A percentile compares a stretch with the other conserved stretches of the same genome.
Conservation (phyloP, 2,329 filamentous ascomycete genomes). For the Tothia fuscella region DNA sequence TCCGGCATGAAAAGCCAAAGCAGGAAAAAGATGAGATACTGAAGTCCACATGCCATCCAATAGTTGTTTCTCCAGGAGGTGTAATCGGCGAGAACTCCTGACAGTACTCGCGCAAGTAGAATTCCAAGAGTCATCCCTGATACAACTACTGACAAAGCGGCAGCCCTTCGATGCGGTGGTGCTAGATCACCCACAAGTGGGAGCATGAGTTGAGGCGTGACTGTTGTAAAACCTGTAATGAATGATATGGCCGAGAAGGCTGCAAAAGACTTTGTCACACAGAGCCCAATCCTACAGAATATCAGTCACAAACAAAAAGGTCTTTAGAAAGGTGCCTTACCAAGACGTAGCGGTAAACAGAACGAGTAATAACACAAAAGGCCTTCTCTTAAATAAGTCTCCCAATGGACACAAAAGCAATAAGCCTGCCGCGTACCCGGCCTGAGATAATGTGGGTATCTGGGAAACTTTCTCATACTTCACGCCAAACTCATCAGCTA, state of each 20-base stretch:
- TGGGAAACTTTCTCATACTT: slow-evolving; percentile 53
- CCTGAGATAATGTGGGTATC: slow-evolving; percentile 67
- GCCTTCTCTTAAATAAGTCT: slow-evolving; percentile 53
- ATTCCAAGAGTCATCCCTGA: slow-evolving; percentile 66
- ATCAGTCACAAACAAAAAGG: not conserved
- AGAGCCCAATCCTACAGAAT: slow-evolving; percentile 51
- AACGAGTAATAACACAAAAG: slow-evolving; percentile 56
- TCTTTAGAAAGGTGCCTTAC: slow-evolving; percentile 30
- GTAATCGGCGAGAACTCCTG: slow-evolving; percentile 63
- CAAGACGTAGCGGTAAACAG: slow-evolving; percentile 55
- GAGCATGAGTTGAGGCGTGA: slow-evolving; percentile 65
- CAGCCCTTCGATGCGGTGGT: slow-evolving; percentile 53
- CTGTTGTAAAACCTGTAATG: slow-evolving; percentile 62
- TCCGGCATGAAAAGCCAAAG: slow-evolving; percentile 69
- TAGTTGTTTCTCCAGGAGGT: slow-evolving; percentile 67
- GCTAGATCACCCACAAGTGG: slow-evolving; percentile 71
- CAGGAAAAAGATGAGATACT: slow-evolving; percentile 52
- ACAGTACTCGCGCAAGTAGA: slow-evolving; percentile 61
- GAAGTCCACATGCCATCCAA: slow-evolving; percentile 62
- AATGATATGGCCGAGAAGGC: slow-evolving; percentile 61
- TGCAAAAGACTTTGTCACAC: slow-evolving; percentile 51
- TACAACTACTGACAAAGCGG: slow-evolving; percentile 60
- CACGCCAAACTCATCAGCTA: slow-evolving; percentile 60
- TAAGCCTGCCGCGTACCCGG: slow-evolving; percentile 64
- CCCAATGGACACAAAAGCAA: slow-evolving; percentile 66